A percentile compares a stretch with the other conserved stretches of the same genome.
phyloP scores from a whole-genome alignment of 2,329 filamentous ascomycete species.

The Hypomyces perniciosus region DNA sequence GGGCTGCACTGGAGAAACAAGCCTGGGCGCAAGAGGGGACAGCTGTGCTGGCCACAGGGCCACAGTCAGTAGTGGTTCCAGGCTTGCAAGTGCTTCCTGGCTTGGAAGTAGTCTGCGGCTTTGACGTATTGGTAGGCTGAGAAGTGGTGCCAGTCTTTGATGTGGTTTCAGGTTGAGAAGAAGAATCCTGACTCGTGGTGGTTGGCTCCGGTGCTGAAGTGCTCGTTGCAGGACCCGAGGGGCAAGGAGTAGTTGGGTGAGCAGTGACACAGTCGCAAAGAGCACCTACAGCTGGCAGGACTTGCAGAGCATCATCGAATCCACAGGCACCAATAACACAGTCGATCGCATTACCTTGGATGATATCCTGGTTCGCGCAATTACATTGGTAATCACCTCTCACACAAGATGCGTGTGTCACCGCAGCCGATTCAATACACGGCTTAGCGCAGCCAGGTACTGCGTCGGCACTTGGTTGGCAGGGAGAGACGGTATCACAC shows the following conservation, averaged over 20 bases:
- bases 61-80: slow-evolving; percentile 18
- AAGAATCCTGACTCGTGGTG: background rate
- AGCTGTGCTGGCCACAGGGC: slow-evolving; percentile 20
- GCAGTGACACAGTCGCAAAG: slow-evolving; percentile 21
- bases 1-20: slow-evolving; percentile 22
- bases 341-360: slow-evolving; percentile 17
- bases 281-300: slow-evolving; percentile 16
- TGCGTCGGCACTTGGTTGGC: slow-evolving; percentile 20
- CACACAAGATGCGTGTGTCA: slow-evolving; percentile 17
- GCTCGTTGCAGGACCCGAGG: background rate
- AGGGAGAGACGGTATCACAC: slow-evolving; percentile 5
- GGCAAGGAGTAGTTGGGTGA: slow-evolving; percentile 19
- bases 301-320: slow-evolving; percentile 8
- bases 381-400: slow-evolving; percentile 21
- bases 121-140: background rate
- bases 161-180: no score
- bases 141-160: no score
- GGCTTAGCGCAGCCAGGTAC: slow-evolving; percentile 19
- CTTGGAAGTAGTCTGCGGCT: background rate
- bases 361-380: slow-evolving; percentile 17
- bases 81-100: background rate
- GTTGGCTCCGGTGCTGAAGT: background rate
- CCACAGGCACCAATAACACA: slow-evolving; percentile 21
- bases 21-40: slow-evolving; percentile 23
- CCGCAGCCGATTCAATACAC: slow-evolving; percentile 23